These are phyloP conservation scores for Paramecium pentaurelia DNA, from an alignment of 73 alveolate species.

Conservation along the genomic window DNA sequence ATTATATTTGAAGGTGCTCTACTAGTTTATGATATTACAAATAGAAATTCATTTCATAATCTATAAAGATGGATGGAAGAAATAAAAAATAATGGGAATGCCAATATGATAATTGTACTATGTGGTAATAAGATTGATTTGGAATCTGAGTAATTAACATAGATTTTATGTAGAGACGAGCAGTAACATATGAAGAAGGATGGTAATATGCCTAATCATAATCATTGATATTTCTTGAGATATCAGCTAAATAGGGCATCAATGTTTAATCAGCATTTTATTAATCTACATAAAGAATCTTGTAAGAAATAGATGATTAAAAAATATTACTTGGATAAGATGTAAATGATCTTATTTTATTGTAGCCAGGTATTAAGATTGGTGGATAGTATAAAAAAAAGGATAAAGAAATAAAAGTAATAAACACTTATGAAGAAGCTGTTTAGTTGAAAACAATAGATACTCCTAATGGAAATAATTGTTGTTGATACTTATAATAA, in stretches of 20 bases:
- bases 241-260: conserved; percentile 5
- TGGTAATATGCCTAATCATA: neutral
- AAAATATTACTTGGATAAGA: neutral
- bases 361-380: neutral
- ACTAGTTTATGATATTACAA: conserved; percentile 69
- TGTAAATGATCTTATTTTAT: neutral
- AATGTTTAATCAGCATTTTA: neutral
- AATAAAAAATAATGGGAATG: conserved; percentile 51
- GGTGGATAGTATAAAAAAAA: neutral
- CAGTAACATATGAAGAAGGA: conserved; percentile 42
- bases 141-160: conserved; percentile 27
- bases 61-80: conserved; percentile 61
- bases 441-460: neutral
- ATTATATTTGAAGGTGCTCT: conserved; percentile 52
- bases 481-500: neutral
- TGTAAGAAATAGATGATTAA: neutral
- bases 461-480: neutral
- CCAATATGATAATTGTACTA: conserved; percentile 56
- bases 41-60: conserved; percentile 53
- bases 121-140: conserved; percentile 56
- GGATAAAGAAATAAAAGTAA: neutral
- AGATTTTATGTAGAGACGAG: neutral
- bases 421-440: neutral
- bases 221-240: conserved; percentile 37
- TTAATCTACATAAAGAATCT: neutral